A percentile compares a stretch with the other conserved stretches of the same genome.
These are phyloP conservation scores for Calendula officinalis DNA, from an alignment of 129 eudicot species.

Conservation along the genomic window DNA sequence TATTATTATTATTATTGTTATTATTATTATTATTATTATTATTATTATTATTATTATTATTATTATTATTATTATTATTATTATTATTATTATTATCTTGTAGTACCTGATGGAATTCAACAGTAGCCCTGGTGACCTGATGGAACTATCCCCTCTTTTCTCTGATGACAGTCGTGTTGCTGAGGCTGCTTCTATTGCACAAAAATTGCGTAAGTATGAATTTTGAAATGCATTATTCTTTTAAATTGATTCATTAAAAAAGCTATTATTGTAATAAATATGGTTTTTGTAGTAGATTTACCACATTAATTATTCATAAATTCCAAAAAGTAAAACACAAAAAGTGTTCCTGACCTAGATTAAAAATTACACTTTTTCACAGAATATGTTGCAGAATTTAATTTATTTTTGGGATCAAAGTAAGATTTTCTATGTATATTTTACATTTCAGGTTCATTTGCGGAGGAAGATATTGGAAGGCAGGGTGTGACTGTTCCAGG, in stretches of 20 bases:
- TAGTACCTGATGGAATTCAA: constrained; percentile 98
- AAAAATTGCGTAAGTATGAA: constrained; percentile 68
- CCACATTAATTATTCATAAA: background rate
- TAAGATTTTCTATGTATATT: background rate
- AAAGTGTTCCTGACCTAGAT: no score
- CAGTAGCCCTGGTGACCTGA: constrained; percentile 95
- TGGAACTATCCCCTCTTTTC: constrained; percentile 95
- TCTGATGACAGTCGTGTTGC: constrained; percentile 96
- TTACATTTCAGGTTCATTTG: constrained; percentile 70
- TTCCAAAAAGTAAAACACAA: no score
- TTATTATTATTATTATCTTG: constrained; percentile 24
- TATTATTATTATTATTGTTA: no score
- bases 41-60: no score
- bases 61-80: no score
- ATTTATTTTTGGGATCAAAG: constrained; percentile 1
- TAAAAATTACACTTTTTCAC: no score
- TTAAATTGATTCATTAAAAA: no score
- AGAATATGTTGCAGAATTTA: background rate
- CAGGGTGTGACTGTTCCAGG: constrained; percentile 63
- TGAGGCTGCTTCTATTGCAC: constrained; percentile 98
- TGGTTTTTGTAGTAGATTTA: background rate
- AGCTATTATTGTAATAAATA: background rate
- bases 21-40: constrained; percentile 10
- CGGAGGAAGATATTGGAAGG: constrained; percentile 94
- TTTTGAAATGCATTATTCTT: background rate